A percentile compares a stretch with the other conserved stretches of the same genome.
phyloP scores from a whole-genome alignment of 345 rosid genomes.

The Dimocarpus longan region DNA sequence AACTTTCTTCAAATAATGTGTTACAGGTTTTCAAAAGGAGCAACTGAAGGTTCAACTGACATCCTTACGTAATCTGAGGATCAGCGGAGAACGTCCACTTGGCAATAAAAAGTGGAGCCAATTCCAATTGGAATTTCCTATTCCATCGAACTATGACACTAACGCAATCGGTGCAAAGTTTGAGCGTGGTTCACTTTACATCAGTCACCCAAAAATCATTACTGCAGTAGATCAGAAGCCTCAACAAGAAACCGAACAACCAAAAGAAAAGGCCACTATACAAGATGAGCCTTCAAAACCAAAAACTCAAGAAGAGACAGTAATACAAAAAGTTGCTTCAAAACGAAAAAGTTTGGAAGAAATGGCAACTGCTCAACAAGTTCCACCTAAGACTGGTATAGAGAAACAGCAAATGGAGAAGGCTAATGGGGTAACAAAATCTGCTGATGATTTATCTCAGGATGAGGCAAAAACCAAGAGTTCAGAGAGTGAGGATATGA shows the following conservation, averaged over 20 bases:
- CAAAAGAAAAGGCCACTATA: not conserved
- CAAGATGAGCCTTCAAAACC: not conserved
- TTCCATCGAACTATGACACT: constrained; percentile 31
- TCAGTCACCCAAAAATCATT: constrained; percentile 40
- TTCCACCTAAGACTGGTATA: not conserved
- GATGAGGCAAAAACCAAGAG: not conserved
- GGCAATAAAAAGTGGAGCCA: constrained; percentile 30
- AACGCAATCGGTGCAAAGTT: constrained; percentile 36
- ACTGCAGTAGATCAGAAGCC: constrained; percentile 17
- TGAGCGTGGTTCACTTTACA: constrained; percentile 29
- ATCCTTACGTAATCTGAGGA: constrained; percentile 22
- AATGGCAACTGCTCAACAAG: not conserved
- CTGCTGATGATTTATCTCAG: constrained; percentile 5
- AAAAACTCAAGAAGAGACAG: not conserved
- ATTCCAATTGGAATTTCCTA: constrained; percentile 36
- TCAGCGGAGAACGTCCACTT: constrained; percentile 41
- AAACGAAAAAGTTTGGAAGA: constrained; percentile 3
- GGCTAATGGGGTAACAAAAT: not conserved
- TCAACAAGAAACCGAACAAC: not conserved
- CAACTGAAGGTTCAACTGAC: constrained; percentile 52
- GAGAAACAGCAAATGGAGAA: constrained; percentile 8
- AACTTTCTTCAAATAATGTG: not conserved
- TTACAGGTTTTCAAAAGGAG: constrained; percentile 45
- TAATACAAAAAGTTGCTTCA: not conserved
- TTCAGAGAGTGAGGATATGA: constrained; percentile 3